Conservation (phyloP, 2,329 filamentous ascomycete species). For the Cladophialophora bantiana region DNA sequence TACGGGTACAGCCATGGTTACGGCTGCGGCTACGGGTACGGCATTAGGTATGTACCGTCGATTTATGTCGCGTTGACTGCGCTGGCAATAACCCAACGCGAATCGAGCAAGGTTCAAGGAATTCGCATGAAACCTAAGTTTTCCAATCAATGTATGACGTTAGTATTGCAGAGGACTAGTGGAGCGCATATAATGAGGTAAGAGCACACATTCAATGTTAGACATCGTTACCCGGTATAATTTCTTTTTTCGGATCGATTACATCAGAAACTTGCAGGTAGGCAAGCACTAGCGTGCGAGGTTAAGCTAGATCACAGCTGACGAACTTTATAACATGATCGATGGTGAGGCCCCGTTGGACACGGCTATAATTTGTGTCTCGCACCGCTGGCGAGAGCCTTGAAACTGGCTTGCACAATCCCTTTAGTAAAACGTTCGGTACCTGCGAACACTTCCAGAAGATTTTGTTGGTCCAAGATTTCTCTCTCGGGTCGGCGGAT, state of each 20-base stretch:
- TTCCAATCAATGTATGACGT: too few relatives aligned
- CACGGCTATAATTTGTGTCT: neutral
- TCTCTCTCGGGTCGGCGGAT: constrained; percentile 77
- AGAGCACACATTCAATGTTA: neutral
- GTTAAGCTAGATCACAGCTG: neutral
- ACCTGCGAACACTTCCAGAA: constrained; percentile 83
- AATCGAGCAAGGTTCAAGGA: neutral
- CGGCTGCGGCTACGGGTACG: neutral
- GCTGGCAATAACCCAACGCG: neutral
- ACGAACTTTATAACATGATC: neutral
- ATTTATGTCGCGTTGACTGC: too few relatives aligned
- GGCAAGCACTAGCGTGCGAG: too few relatives aligned
- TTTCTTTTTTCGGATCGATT: neutral
- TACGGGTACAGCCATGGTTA: neutral
- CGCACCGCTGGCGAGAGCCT: neutral
- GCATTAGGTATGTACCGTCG: neutral
- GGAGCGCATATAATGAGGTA: neutral
- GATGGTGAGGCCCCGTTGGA: neutral
- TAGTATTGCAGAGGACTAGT: too few relatives aligned
- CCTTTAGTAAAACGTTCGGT: neutral
- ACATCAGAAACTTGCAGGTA: neutral
- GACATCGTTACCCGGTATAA: neutral
- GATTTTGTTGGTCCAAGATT: constrained; percentile 75
- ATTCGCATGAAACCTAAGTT: too few relatives aligned
- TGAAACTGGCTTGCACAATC: constrained; percentile 1